Conservation (phyloP, 345 rosid species). For the Draba incana region DNA sequence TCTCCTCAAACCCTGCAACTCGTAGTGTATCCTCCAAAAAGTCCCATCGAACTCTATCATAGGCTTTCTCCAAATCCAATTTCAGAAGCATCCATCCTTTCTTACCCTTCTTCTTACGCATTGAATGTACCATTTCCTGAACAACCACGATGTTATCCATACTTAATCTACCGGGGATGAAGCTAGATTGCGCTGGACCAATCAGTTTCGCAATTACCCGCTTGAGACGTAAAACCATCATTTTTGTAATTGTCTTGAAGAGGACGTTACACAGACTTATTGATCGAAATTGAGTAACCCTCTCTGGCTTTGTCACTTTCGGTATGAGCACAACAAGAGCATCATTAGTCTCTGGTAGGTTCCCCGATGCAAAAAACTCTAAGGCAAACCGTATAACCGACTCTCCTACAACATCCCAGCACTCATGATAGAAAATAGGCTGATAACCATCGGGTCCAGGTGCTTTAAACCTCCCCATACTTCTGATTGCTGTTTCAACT, state of each 20-base stretch:
- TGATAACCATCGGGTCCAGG: not conserved
- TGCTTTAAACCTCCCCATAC: not conserved
- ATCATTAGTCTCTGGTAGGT: not conserved
- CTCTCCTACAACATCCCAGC: not conserved
- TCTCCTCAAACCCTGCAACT: no score
- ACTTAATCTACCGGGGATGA: not conserved
- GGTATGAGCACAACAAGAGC: not conserved
- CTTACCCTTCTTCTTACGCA: not conserved
- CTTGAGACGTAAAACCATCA: not conserved
- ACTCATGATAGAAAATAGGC: not conserved
- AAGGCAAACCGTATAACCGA: not conserved
- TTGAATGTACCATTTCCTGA: not conserved
- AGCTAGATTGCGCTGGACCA: not conserved
- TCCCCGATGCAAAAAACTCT: not conserved
- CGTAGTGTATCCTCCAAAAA: not conserved
- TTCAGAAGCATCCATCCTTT: no score
- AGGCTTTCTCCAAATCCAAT: no score
- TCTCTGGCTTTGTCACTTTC: not conserved
- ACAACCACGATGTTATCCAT: not conserved
- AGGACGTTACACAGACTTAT: not conserved
- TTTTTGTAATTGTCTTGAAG: not conserved
- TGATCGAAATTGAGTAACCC: not conserved
- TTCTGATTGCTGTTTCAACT: not conserved
- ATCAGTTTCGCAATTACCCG: not conserved
- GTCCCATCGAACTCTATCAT: no score